A percentile compares a stretch with the other conserved stretches of the same genome.
Conservation (phyloP, 2,329 filamentous ascomycete species). For the Stachybotrys chlorohalonatus region DNA sequence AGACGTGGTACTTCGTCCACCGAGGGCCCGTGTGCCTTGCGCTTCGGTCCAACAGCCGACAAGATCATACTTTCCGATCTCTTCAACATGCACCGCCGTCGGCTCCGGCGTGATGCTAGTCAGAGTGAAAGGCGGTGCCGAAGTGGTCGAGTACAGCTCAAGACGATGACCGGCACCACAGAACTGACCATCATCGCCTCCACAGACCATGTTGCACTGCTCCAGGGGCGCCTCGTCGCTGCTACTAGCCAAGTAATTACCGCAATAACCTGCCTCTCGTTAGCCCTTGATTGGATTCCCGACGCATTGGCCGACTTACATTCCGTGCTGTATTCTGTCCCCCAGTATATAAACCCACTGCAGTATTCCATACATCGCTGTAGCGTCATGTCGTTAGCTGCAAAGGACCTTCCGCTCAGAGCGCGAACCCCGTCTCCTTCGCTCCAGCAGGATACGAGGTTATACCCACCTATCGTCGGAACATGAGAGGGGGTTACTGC, state of each 20-base stretch:
- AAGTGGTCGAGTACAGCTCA: constrained; percentile 33
- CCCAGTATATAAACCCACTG: constrained; percentile 37
- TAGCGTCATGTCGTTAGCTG: constrained; percentile 40
- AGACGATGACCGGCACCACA: constrained; percentile 34
- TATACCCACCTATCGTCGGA: constrained; percentile 32
- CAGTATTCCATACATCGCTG: constrained; percentile 38
- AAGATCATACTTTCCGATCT: constrained; percentile 15
- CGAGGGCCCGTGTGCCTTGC: constrained; percentile 23
- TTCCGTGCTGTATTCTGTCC: constrained; percentile 42
- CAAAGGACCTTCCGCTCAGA: constrained; percentile 27
- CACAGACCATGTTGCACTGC: constrained; percentile 30
- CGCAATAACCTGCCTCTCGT: constrained; percentile 32
- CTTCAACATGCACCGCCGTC: constrained; percentile 9
- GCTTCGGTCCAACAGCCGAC: constrained; percentile 33
- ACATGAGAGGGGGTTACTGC: constrained; percentile 21
- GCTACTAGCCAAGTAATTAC: constrained; percentile 26
- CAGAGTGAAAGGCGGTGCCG: constrained; percentile 16
- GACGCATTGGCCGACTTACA: constrained; percentile 22
- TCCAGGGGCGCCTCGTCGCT: constrained; percentile 16
- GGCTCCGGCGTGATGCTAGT: constrained; percentile 11
- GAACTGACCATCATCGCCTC: constrained; percentile 29
- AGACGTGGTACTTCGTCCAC: constrained; percentile 12
- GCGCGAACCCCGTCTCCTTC: constrained; percentile 35
- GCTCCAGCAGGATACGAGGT: constrained; percentile 37
- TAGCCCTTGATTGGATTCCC: not conserved